These are phyloP conservation scores for Pseudophaeomoniella oleicola DNA, from an alignment of 2,329 filamentous ascomycete species.

Conservation along the genomic window DNA sequence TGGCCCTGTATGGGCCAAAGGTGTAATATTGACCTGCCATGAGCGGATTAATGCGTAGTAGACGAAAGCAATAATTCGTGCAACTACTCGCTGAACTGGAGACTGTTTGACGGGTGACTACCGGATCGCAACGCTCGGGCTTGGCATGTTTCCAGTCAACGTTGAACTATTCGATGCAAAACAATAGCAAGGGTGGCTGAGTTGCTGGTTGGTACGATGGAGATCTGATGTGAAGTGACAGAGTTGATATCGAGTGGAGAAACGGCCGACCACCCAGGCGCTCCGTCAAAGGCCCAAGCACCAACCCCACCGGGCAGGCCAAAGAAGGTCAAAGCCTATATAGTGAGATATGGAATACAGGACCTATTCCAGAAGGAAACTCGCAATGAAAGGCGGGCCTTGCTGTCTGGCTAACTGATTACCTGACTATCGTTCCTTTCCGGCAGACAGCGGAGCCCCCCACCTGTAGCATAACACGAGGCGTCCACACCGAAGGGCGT, in stretches of 20 bases:
- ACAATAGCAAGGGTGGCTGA: too few relatives aligned
- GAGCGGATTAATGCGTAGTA: background rate
- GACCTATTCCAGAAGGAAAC: background rate
- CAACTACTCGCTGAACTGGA: background rate
- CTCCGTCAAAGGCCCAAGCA: too few relatives aligned
- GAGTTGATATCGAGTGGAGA: background rate
- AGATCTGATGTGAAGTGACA: background rate
- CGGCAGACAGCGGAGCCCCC: too few relatives aligned
- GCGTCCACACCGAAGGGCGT: too few relatives aligned
- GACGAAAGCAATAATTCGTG: background rate
- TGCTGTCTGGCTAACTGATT: too few relatives aligned
- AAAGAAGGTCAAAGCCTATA: background rate
- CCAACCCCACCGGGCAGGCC: background rate
- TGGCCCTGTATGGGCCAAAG: background rate
- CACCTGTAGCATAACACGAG: too few relatives aligned
- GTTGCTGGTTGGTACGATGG: too few relatives aligned
- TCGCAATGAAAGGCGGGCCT: background rate
- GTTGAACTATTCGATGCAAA: too few relatives aligned
- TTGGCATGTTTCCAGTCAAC: background rate
- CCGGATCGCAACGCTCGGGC: background rate
- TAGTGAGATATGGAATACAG: background rate
- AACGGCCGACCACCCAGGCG: too few relatives aligned
- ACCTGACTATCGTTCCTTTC: too few relatives aligned
- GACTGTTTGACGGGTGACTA: background rate
- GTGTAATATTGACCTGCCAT: slow-evolving; percentile 1